Evolutionary conservation across 805 yeast genomes (phyloP), one percentile per base, ranked within the genome.

Genomic region (Isabelozyma pseudorhagii): DNA sequence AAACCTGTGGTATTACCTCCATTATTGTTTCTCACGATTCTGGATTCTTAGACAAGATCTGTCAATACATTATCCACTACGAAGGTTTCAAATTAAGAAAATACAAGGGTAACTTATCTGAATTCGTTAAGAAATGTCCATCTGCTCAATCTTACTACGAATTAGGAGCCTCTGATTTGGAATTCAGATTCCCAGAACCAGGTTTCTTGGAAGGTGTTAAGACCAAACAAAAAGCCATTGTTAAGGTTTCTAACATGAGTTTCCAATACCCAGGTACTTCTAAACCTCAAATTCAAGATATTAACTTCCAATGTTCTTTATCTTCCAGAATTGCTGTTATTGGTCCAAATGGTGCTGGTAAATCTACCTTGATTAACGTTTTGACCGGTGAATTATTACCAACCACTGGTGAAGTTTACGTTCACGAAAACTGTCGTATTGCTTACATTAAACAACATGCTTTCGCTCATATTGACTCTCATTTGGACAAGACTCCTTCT

Each of bases 331-430:
- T 94, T 89, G 99, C 99, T 65, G 98, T 94, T 74, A 93, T 94
- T 82, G 99, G 99, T 79, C 99, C 99, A 78, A 94, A 94, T 80
- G 99, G 99, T 89, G 99, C 99, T 73, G 99, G 99, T 87, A 94
- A 94, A 80, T 93, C 99, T 59, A 94, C 99, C 67, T 85, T 94
- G 80, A 93, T 94, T 77, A 94, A 94, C 75, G 97, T 94, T 56
- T 87, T 94, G 80, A 94, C 99, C 62, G 99, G 99, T 89, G 99
- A 94, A 84, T 87, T 94, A 71, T 82, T 94, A 75, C 99, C 99
- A 81, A 94, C 98, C 61, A 67, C 67, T 49, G 99, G 99, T 91
- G 98, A 94, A 77, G 98, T 94, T 70, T 94, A 94, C 87, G 96
- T 92, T 53, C 99, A 94, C 84, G 98, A 93, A 83, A 94, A 94